phyloP scores from a whole-genome alignment of 2,329 filamentous ascomycete genomes.

The Penicillium sp. region DNA sequence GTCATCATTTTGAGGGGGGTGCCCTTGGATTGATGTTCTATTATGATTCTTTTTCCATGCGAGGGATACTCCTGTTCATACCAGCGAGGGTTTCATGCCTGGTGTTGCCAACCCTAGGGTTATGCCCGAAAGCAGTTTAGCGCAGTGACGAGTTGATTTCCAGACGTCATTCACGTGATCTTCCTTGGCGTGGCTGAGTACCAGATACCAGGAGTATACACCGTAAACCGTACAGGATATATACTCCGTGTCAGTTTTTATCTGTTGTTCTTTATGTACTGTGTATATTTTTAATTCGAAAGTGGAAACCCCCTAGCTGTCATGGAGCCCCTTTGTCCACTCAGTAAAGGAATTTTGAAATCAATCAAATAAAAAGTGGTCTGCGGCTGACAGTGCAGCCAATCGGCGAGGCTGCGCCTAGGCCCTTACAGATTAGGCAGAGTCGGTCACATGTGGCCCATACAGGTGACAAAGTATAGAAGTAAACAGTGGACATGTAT shows the following conservation, averaged over 20 bases:
- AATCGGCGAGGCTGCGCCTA: slow-evolving; percentile 4
- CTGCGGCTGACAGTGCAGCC: background rate
- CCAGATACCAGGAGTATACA: background rate
- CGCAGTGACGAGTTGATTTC: slow-evolving; percentile 12
- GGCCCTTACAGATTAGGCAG: slow-evolving; percentile 23
- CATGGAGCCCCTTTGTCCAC: background rate
- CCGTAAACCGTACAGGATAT: background rate
- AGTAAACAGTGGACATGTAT: background rate
- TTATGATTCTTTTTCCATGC: background rate
- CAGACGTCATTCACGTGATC: slow-evolving; percentile 23
- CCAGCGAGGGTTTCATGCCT: slow-evolving; percentile 5
- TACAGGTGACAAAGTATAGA: background rate
- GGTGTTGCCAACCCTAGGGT: slow-evolving; percentile 20
- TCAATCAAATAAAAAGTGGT: background rate
- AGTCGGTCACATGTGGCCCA: slow-evolving; percentile 4
- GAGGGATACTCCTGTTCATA: slow-evolving; percentile 5
- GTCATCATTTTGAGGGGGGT: background rate
- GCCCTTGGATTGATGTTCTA: background rate
- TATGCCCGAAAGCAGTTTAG: slow-evolving; percentile 19
- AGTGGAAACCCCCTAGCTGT: background rate
- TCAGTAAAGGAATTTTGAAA: background rate
- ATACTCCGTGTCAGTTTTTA: background rate
- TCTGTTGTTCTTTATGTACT: background rate
- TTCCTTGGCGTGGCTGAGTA: background rate
- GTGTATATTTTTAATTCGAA: background rate